phyloP scores from a whole-genome alignment of 2,329 filamentous ascomycete genomes.

The Emericellopsis atlantica region DNA sequence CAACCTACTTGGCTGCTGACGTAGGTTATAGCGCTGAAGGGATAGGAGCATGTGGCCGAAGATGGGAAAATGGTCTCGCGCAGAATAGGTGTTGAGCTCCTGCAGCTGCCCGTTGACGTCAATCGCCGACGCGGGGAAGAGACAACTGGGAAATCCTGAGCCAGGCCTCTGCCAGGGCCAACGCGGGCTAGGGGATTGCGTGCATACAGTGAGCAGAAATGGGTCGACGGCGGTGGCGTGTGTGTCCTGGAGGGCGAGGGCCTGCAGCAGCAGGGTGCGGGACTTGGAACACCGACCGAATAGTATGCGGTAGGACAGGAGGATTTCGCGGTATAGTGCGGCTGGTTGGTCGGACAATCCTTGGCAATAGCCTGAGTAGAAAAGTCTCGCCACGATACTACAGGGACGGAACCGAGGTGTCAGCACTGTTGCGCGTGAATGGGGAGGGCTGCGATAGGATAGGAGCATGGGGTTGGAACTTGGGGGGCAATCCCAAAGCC shows the following conservation, averaged over 20 bases:
- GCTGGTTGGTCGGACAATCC: neutral
- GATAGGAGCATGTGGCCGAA: neutral
- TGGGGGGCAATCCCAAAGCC: neutral
- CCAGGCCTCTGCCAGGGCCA: neutral
- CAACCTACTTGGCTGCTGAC: conserved; percentile 1
- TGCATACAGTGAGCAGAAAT: neutral
- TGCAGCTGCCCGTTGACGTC: neutral
- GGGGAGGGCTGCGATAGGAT: neutral
- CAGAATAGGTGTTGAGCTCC: neutral
- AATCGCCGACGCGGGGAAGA: neutral
- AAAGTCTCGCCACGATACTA: neutral
- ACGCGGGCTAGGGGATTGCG: neutral
- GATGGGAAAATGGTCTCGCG: neutral
- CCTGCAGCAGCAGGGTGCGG: neutral
- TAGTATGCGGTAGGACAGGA: conserved; percentile 3
- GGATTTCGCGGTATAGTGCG: conserved; percentile 1
- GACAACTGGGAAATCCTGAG: neutral
- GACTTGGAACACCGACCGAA: neutral
- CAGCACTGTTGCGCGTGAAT: neutral
- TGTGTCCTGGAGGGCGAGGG: neutral
- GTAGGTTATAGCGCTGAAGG: neutral
- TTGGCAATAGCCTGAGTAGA: neutral
- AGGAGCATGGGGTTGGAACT: neutral
- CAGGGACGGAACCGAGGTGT: neutral
- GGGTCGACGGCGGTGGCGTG: neutral